Conservation (phyloP, 805 yeast genomes). For the Teunomyces panamensis region DNA sequence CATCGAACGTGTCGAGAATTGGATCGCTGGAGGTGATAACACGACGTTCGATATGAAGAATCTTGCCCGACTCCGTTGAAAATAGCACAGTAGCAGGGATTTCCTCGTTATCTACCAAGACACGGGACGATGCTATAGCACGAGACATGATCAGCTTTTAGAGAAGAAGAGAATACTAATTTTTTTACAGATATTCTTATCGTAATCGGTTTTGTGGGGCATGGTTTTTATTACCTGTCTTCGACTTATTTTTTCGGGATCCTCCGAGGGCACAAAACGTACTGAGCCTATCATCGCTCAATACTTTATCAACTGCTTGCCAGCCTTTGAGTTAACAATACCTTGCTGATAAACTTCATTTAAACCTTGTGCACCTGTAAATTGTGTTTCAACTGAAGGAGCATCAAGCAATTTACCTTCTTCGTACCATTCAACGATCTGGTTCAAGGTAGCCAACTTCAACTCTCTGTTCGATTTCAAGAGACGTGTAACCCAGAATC, state of each 20-base stretch:
- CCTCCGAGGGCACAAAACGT: neutral
- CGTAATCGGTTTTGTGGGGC: neutral
- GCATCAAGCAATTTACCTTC: constrained; percentile 36
- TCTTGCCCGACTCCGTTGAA: constrained; percentile 50
- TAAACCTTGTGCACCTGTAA: constrained; percentile 20
- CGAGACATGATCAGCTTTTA: constrained; percentile 41
- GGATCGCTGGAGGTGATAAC: constrained; percentile 40
- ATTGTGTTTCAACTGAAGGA: constrained; percentile 29
- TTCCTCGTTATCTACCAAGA: constrained; percentile 46
- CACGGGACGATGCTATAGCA: constrained; percentile 52
- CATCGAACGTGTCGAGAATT: constrained; percentile 40
- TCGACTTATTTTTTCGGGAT: neutral
- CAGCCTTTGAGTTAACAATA: constrained; percentile 30
- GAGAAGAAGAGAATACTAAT: neutral
- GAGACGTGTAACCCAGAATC: constrained; percentile 85
- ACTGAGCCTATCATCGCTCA: neutral
- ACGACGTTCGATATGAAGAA: constrained; percentile 45
- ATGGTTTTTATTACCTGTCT: neutral
- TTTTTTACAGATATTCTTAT: neutral
- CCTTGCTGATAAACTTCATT: constrained; percentile 29
- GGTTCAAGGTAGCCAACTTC: constrained; percentile 34
- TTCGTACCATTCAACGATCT: constrained; percentile 42
- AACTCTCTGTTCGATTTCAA: constrained; percentile 34
- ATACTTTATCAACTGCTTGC: constrained; percentile 37
- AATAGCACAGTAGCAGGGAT: constrained; percentile 65